Base-by-base conservation (phyloP, 2,329 filamentous ascomycete species). In the Pseudocercospora musae region DNA sequence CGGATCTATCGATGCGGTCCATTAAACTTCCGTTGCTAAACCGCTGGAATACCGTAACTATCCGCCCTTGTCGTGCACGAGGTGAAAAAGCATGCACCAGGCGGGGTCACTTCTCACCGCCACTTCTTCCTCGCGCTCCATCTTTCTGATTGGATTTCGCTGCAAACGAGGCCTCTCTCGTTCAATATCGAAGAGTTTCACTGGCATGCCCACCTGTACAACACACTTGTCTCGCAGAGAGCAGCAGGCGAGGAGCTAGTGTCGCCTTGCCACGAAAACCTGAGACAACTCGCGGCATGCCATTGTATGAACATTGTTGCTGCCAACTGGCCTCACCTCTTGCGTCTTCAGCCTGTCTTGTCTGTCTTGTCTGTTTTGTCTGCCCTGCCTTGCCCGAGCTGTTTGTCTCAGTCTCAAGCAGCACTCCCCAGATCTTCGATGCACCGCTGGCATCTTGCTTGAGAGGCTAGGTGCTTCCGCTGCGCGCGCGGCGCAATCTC, bases 401-500 rank as follows among this genome's bases (percentile, higher is more conserved):
- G n/a, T 23, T 60, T 31, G 48, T 52, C 48, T 52, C 48, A 52
- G 52, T 37, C 27, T 15, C 21, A 13, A 27, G n/a, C 37, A 57
- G 23, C 25, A 29, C 23, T 60, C 64, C 59, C 66, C 64, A 65
- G 66, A 62, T 66, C 59, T 61, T 58, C 63, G 59, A 57, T 60
- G 62, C 66, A 61, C 66, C 62, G 60, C 31, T 53, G 58, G 48
- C 42, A 64, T 63, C 60, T 60, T 64, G 57, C 62, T 57, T 54
- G 57, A n/a, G 33, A 63, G 66, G 66, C 56, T 64, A 62, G 42
- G 53, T 65, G 65, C 67, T 52, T 63, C 65, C 57, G 67, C 65
- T 49, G 65, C 65, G 56, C 57, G 65, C 65, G 56, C 57, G 49
- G 58, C 58, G 58, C 65, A 57, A 68, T 66, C 57, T 62, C 59